phyloP scores from a whole-genome alignment of 306 rosid species.

The Quillaja saponaria region DNA sequence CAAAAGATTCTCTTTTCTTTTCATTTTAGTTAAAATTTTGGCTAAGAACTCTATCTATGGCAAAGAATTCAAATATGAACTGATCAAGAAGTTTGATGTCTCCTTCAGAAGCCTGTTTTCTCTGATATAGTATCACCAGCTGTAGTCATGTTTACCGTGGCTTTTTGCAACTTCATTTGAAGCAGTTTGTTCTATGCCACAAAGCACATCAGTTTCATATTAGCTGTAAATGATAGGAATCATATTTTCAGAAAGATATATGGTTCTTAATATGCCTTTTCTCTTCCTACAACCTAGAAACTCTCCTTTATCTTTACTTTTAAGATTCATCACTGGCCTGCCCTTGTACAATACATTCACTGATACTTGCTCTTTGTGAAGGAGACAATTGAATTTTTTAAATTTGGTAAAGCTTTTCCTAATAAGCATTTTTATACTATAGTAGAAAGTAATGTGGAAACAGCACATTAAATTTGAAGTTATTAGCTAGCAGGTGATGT shows the following conservation, averaged over 20 bases:
- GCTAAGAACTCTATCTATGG: not conserved
- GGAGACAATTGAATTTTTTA: not conserved
- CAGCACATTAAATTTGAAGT: not conserved
- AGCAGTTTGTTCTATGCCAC: not conserved
- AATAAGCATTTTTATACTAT: not conserved
- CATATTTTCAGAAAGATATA: not conserved
- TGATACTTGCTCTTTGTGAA: slow-evolving; percentile 13
- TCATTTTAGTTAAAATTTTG: slow-evolving; percentile 10
- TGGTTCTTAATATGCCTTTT: not conserved
- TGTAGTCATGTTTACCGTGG: too few relatives aligned
- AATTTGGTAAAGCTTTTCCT: not conserved
- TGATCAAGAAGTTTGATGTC: not conserved
- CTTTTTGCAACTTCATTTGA: not conserved
- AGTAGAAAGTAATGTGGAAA: not conserved
- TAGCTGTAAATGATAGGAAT: not conserved
- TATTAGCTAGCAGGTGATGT: not conserved
- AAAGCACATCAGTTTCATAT: not conserved
- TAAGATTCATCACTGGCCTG: not conserved
- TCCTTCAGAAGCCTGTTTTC: not conserved
- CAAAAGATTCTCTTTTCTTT: slow-evolving; percentile 11
- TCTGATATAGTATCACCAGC: too few relatives aligned
- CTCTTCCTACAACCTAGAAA: not conserved
- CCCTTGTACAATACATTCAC: not conserved
- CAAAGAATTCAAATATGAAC: not conserved
- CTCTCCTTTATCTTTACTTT: not conserved